These are phyloP conservation scores for Metroxylon sagu DNA, from an alignment of 176 grass and related monocot genomes.

Conservation along the genomic window DNA sequence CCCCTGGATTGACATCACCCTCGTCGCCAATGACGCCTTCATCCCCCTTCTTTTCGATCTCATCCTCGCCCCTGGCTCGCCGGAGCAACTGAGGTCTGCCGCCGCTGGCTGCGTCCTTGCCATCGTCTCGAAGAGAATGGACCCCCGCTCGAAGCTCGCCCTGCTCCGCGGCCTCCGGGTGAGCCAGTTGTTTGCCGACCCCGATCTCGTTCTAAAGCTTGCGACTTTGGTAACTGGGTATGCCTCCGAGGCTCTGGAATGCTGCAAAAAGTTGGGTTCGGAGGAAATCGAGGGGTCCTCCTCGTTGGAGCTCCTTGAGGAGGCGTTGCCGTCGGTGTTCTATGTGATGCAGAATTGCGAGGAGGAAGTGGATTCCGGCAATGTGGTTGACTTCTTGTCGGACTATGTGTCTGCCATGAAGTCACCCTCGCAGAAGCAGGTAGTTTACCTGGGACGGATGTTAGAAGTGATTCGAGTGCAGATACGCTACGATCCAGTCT, in stretches of 20 bases:
- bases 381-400: conserved; percentile 74
- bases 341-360: conserved; percentile 54
- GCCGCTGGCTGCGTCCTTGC: conserved; percentile 68
- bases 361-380: conserved; percentile 56
- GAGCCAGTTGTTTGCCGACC: conserved; percentile 37
- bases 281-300: conserved; percentile 38
- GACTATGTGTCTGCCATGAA: conserved; percentile 71
- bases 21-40: conserved; percentile 78
- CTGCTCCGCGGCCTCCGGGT: conserved; percentile 57
- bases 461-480: conserved; percentile 62
- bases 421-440: conserved; percentile 65
- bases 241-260: conserved; percentile 61
- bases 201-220: conserved; percentile 58
- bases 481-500: conserved; percentile 66
- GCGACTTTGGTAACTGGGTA: conserved; percentile 53
- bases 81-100: conserved; percentile 37
- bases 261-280: conserved; percentile 58
- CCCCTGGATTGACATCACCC: conserved; percentile 83
- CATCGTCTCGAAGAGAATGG: conserved; percentile 76
- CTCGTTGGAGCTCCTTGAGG: conserved; percentile 68
- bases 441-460: conserved; percentile 50
- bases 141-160: conserved; percentile 49
- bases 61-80: conserved; percentile 42
- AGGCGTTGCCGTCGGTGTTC: conserved; percentile 74
- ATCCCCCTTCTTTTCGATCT: conserved; percentile 83